Evolutionary conservation across 768 basidiomycete species (phyloP).

Genomic region (Mycena polygramma): DNA sequence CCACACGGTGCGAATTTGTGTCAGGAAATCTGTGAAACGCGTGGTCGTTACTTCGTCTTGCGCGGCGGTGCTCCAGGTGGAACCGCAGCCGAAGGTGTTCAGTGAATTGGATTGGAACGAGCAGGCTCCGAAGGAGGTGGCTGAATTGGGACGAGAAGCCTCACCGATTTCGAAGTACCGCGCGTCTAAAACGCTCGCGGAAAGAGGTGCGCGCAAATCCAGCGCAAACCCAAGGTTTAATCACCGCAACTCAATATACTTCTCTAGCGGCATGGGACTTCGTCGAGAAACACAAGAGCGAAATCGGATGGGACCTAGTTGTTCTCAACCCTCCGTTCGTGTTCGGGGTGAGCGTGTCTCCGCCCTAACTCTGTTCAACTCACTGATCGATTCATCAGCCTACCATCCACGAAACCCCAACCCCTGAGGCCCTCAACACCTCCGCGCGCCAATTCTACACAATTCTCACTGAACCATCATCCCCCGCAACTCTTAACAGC

Average conservation of each 20-base stretch:
- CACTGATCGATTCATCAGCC: constrained; percentile 45
- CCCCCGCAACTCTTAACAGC: constrained; percentile 6
- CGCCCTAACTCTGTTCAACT: not conserved
- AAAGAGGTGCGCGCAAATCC: constrained; percentile 55
- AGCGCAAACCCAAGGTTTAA: not conserved
- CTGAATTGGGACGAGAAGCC: constrained; percentile 63
- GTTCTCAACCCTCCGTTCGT: constrained; percentile 67
- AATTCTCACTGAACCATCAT: constrained; percentile 1
- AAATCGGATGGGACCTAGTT: constrained; percentile 64
- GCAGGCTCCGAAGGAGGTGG: constrained; percentile 58
- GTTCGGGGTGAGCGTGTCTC: constrained; percentile 44
- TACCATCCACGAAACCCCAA: constrained; percentile 50
- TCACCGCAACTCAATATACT: too few species aligned
- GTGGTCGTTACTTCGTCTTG: constrained; percentile 72
- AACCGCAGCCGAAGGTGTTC: constrained; percentile 47
- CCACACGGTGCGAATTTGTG: too few species aligned
- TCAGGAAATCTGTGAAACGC: constrained; percentile 59
- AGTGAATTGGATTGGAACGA: constrained; percentile 73
- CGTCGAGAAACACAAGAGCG: constrained; percentile 50
- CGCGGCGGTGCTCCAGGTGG: constrained; percentile 56
- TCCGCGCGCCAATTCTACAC: constrained; percentile 47
- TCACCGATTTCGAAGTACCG: constrained; percentile 59
- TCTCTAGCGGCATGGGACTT: constrained; percentile 58
- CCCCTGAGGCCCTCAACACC: constrained; percentile 49
- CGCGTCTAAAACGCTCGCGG: constrained; percentile 72